Percentiles rank a stretch among this genome's conserved stretches.
phyloP scores from a whole-genome alignment of 495 filamentous ascomycete genomes.

The Schizothecium vesticola region DNA sequence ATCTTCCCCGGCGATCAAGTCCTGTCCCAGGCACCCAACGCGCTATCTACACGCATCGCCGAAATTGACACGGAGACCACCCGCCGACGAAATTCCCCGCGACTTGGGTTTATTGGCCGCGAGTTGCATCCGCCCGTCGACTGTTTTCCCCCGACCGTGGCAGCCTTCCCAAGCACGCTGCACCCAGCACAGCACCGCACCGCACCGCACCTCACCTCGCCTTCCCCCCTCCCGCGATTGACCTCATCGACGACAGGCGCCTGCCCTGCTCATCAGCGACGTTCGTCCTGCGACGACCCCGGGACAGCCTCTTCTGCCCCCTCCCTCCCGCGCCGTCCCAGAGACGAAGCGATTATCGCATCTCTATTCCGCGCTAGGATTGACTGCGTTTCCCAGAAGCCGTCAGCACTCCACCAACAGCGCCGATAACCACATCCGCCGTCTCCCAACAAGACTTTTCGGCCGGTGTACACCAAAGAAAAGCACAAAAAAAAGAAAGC shows the following conservation, averaged over 20 bases:
- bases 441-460: conserved; percentile 10
- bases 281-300: conserved; percentile 17
- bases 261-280: conserved; percentile 13
- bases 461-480: not conserved
- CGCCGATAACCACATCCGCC: conserved; percentile 27
- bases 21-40: conserved; percentile 21
- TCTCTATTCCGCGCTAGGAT: conserved; percentile 13
- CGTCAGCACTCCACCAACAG: conserved; percentile 19
- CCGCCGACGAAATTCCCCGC: conserved; percentile 18
- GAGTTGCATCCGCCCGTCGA: conserved; percentile 7
- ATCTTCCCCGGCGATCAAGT: conserved; percentile 26
- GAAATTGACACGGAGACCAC: conserved; percentile 30
- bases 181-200: conserved; percentile 3
- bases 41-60: conserved; percentile 16
- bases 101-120: conserved; percentile 6
- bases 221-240: conserved; percentile 4
- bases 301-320: conserved; percentile 13
- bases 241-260: conserved; percentile 14
- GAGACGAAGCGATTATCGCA: conserved; percentile 12
- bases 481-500: not conserved
- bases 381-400: conserved; percentile 16
- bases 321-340: conserved; percentile 10
- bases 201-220: conserved; percentile 7
- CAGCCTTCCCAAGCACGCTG: conserved; percentile 21
- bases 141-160: conserved; percentile 26